Percentiles rank a stretch among this genome's conserved stretches.
These are phyloP conservation scores for Serendipita sp. DNA, from an alignment of 768 basidiomycete genomes.

Conservation along the genomic window DNA sequence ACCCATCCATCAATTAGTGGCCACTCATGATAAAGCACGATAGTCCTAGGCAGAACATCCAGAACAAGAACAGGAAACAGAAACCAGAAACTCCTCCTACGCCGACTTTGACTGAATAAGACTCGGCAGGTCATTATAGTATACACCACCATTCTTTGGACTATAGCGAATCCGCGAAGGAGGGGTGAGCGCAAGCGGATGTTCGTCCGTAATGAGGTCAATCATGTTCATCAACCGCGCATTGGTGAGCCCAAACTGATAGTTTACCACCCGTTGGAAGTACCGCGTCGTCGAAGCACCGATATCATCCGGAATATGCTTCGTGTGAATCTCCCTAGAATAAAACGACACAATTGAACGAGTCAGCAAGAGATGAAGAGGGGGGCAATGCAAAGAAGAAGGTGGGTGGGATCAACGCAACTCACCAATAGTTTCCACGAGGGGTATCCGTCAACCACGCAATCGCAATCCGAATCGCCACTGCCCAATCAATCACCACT, in stretches of 20 bases:
- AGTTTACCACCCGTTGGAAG: neutral
- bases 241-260: neutral
- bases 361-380: too few relatives aligned
- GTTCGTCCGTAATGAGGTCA: neutral
- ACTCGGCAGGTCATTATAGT: neutral
- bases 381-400: too few relatives aligned
- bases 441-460: neutral
- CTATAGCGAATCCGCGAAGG: neutral
- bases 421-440: neutral
- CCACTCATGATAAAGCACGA: neutral
- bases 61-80: neutral
- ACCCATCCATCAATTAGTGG: neutral
- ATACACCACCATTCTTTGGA: neutral
- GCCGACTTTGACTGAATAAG: neutral
- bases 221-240: neutral
- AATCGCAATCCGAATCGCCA: neutral
- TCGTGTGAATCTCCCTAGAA: neutral
- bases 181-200: neutral
- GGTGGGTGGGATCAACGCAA: too few relatives aligned
- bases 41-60: neutral
- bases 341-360: too few relatives aligned
- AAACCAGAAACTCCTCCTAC: neutral
- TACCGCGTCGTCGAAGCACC: neutral
- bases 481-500: neutral
- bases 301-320: neutral